Base-by-base conservation (phyloP, 768 basidiomycete genomes). In the Rhizopogon rudus region DNA sequence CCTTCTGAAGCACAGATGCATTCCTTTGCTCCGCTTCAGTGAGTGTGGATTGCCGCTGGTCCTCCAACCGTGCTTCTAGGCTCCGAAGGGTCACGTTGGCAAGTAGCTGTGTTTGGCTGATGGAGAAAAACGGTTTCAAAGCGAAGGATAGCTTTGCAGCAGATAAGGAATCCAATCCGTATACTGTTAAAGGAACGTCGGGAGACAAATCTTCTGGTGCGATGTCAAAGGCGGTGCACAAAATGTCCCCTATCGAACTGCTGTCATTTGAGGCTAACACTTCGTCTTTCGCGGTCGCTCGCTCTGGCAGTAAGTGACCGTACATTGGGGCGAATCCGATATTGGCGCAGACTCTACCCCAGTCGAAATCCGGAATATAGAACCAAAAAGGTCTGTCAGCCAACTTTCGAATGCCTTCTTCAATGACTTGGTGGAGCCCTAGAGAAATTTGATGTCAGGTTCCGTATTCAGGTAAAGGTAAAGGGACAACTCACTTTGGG, bases 81-180 rank as follows among this genome's bases (percentile, higher is more conserved):
- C 16, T 44, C 28, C 16, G 44, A 44, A 29, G 44, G 9, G 44
- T 44, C 16, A 44, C 44, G 9, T 44, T 44, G 4, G 44, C 44
- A 29, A 44, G 44, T 25, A 44, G 44, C 28, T 44, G 44, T 7
- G 44, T 29, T 28, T 44, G 44, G 28, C 44, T 44, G 28, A 44
- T 44, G 7, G 44, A 9, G 9, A 44, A 44, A 2, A 44, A 16
- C 0, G 68, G 61, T 8, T 65, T 65, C 40, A 77, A 65, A 1
- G 65, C 64, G 50, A 65, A 65, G 4, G 75, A 71, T 10, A 76
- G 58, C n/a, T 67, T 65, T 5, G 70, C 70, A 13, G 76, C 75
- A 9, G 71, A 65, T 6, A 77, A 66, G 2, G 76, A 77, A 57
- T 77, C 76, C 16, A 76, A 62, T 8, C 77, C 77, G 41, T 77